Conservation (phyloP, 805 yeast genomes). For the Metschnikowia bowlesiae region DNA sequence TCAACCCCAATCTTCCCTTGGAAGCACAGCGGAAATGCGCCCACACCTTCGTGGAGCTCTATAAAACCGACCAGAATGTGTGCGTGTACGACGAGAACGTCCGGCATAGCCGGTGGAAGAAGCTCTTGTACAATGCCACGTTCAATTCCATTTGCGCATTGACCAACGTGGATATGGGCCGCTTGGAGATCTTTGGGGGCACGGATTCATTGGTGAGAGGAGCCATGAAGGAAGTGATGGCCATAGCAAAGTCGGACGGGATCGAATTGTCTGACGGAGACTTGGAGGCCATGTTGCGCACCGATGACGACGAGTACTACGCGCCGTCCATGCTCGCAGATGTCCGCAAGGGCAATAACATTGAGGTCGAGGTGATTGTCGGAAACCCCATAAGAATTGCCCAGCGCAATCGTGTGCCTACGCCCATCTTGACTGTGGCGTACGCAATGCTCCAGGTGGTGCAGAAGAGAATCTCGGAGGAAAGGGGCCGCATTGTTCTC, state of each 20-base stretch:
- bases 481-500: constrained; percentile 19
- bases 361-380: constrained; percentile 38
- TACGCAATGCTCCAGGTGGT: constrained; percentile 21
- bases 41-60: constrained; percentile 42
- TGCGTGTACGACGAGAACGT: constrained; percentile 42
- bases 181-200: constrained; percentile 27
- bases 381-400: constrained; percentile 41
- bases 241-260: constrained; percentile 24
- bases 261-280: constrained; percentile 18
- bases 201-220: constrained; percentile 16
- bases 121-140: constrained; percentile 65
- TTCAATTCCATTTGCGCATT: constrained; percentile 60
- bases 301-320: constrained; percentile 33
- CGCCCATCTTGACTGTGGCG: constrained; percentile 21
- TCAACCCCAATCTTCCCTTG: constrained; percentile 26
- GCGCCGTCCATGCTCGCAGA: constrained; percentile 41
- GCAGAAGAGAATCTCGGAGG: constrained; percentile 19
- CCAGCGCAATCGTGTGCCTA: constrained; percentile 29
- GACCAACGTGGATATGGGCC: constrained; percentile 56
- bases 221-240: constrained; percentile 22
- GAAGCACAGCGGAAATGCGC: constrained; percentile 34
- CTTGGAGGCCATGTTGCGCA: constrained; percentile 20
- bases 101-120: constrained; percentile 55
- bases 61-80: constrained; percentile 40
- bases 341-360: constrained; percentile 30